These are phyloP conservation scores for Saccharomyces hybrid DNA, from an alignment of 1,139 yeast species.

Conservation along the genomic window DNA sequence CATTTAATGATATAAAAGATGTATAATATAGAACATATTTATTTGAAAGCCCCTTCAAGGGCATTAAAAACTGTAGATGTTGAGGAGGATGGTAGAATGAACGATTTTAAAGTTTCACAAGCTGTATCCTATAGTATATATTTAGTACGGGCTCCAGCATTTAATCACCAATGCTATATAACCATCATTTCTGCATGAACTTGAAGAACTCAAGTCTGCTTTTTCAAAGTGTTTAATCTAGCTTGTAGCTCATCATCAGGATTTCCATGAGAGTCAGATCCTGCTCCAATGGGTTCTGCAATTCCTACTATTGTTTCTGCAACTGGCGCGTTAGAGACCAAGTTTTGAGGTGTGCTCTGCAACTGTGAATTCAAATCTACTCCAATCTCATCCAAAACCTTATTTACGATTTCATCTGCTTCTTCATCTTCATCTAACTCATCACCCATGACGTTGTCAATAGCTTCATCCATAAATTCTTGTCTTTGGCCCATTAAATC, in stretches of 20 bases:
- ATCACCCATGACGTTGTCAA: conserved; percentile 90
- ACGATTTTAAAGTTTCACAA: neutral
- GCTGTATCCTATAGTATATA: neutral
- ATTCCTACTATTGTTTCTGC: conserved; percentile 34
- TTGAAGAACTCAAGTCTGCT: conserved; percentile 27
- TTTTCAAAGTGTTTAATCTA: conserved; percentile 72
- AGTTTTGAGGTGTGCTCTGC: conserved; percentile 58
- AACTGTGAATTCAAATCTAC: conserved; percentile 66
- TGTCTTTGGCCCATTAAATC: conserved; percentile 98
- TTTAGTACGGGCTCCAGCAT: neutral
- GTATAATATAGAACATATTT: neutral
- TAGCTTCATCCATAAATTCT: conserved; percentile 97
- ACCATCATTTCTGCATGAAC: neutral
- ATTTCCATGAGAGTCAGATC: conserved; percentile 34
- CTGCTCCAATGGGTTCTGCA: conserved; percentile 44
- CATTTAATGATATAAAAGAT: neutral
- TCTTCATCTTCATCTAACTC: conserved; percentile 75
- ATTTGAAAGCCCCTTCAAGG: neutral
- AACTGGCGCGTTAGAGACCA: conserved; percentile 31
- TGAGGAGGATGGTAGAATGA: neutral
- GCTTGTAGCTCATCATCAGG: conserved; percentile 87
- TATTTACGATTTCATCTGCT: conserved; percentile 84
- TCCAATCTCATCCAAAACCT: conserved; percentile 93
- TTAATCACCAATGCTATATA: neutral
- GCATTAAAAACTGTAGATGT: neutral